Evolutionary conservation across 2,329 filamentous ascomycete species (phyloP).

Genomic region (Dactylellina cionopaga): DNA sequence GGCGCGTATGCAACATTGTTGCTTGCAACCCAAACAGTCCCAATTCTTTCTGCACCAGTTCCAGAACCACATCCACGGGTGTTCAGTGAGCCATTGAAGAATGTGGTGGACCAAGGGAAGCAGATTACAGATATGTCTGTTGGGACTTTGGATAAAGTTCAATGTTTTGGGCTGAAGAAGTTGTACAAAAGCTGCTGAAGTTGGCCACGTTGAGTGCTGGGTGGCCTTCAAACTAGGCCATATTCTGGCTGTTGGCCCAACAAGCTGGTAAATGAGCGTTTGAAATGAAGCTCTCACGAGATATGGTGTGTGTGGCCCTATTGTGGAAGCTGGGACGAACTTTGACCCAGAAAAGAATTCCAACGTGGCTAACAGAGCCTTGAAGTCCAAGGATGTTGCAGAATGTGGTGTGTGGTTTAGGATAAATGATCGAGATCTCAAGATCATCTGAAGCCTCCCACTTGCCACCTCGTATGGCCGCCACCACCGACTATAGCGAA

Average conservation of each 20-base stretch:
- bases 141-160: slow-evolving; percentile 32
- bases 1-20: slow-evolving; percentile 32
- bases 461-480: too few relatives aligned
- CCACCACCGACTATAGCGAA: too few relatives aligned
- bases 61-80: slow-evolving; percentile 42
- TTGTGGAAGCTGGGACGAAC: slow-evolving; percentile 32
- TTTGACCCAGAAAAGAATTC: slow-evolving; percentile 15
- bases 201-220: slow-evolving; percentile 11
- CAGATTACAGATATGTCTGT: slow-evolving; percentile 33
- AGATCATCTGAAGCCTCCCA: too few relatives aligned
- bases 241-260: slow-evolving; percentile 17
- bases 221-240: slow-evolving; percentile 1
- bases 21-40: slow-evolving; percentile 31
- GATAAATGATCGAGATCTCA: slow-evolving; percentile 13
- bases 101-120: slow-evolving; percentile 31
- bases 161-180: slow-evolving; percentile 45
- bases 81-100: slow-evolving; percentile 32
- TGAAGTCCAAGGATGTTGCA: slow-evolving; percentile 1
- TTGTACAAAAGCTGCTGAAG: slow-evolving; percentile 43
- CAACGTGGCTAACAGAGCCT: slow-evolving; percentile 12
- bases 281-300: not conserved
- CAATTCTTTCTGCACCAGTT: slow-evolving; percentile 29
- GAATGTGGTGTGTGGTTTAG: slow-evolving; percentile 13
- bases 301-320: slow-evolving; percentile 22
- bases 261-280: slow-evolving; percentile 26